Evolutionary conservation across 331 rosid species (phyloP).

Genomic region (Saraca asoca): DNA sequence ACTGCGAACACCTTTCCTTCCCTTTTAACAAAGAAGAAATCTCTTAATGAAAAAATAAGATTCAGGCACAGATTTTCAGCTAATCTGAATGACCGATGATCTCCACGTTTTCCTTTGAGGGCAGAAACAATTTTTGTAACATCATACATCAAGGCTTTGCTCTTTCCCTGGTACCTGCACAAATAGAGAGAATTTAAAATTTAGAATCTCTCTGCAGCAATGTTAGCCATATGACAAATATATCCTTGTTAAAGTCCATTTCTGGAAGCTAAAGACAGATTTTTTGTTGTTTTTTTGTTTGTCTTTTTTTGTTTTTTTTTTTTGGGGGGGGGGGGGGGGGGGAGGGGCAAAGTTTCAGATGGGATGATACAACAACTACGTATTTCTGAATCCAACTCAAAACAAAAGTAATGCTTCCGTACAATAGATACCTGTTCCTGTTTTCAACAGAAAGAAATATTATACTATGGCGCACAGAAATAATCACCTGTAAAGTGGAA

Average conservation of each 20-base stretch:
- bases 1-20: conserved; percentile 81
- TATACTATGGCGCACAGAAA: conserved; percentile 6
- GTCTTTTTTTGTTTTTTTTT: too few relatives aligned
- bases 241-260: conserved; percentile 8
- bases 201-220: conserved; percentile 29
- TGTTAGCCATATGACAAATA: conserved; percentile 13
- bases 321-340: too few relatives aligned
- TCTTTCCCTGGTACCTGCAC: conserved; percentile 88
- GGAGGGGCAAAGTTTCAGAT: conserved; percentile 4
- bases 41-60: conserved; percentile 87
- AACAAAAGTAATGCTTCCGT: conserved; percentile 7
- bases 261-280: conserved; percentile 24
- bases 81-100: conserved; percentile 91
- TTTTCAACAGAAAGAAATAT: conserved; percentile 4
- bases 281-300: too few relatives aligned
- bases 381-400: neutral
- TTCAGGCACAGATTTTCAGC: conserved; percentile 98
- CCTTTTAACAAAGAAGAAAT: conserved; percentile 90
- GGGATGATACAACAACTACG: conserved; percentile 11
- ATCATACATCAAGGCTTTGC: conserved; percentile 95
- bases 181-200: conserved; percentile 33
- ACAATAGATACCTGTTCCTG: conserved; percentile 8
- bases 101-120: conserved; percentile 84
- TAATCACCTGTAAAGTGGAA: conserved; percentile 92
- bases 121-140: conserved; percentile 93